Base-by-base conservation (phyloP, 2,329 filamentous ascomycete species). In the Blumeria hordei region DNA sequence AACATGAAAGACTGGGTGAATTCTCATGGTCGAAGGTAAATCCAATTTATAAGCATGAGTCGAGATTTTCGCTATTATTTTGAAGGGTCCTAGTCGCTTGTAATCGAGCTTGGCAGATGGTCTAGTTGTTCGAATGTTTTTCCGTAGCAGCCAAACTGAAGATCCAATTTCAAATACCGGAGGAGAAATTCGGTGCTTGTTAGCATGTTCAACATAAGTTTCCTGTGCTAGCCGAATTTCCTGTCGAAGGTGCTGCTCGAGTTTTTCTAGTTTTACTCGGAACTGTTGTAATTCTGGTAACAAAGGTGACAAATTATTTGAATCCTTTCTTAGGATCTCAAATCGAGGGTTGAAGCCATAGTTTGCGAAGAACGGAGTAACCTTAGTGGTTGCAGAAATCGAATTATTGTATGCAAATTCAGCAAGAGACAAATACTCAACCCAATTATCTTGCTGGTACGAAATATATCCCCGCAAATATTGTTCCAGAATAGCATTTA, bases 391-490 rank as follows among this genome's bases (percentile, higher is more conserved):
- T 14, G 54, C 16, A 3, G 45, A 50, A 34, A 34, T n/a, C 6
- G 12, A n/a, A 37, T 39, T 59, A 32, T 57, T 58, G 32, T 54
- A 55, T 33, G 34, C 28, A n/a, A 59, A 59, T 34, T 59, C 5
- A 33, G 21, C 54, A 3, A 57, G 32, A 5, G 36, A 36, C n/a
- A 57, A 35, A 8, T 55, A 41, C 18, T 55, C 14, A 18, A 55
- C 49, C 54, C 49, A 57, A n/a, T 58, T 53, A 18, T 58, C 39
- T 18, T 58, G 18, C 14, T 53, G 34, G 41, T 58, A 50, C 7
- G 55, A 57, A 6, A 57, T 49, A 54, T 58, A 58, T 14, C 18
- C 53, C 16, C 45, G 6, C 4, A 58, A 32, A n/a, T 57, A 58
- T 12, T 18, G 4, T 37, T 58, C 36, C 8, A 58, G 7, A 34